A percentile compares a stretch with the other conserved stretches of the same genome.
phyloP scores from a whole-genome alignment of 495 filamentous ascomycete genomes.

The Amniculicola lignicola region DNA sequence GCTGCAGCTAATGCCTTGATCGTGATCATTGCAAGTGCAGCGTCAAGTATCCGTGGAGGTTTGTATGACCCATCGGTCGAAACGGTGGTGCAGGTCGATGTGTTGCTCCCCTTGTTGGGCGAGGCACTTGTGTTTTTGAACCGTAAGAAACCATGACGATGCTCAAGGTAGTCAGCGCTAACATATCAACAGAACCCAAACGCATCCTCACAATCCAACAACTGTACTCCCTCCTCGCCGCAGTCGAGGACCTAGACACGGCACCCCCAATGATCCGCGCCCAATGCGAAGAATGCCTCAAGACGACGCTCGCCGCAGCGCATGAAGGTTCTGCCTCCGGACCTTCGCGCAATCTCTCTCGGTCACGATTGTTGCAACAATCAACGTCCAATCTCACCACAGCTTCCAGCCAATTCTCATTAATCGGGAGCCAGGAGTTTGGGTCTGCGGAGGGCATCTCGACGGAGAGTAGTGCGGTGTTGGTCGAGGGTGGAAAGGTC shows the following conservation, averaged over 20 bases:
- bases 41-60: constrained; percentile 84
- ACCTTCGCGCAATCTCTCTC: constrained; percentile 60
- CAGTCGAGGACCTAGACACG: constrained; percentile 77
- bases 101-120: constrained; percentile 75
- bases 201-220: constrained; percentile 58
- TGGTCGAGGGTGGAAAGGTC: constrained; percentile 47
- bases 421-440: constrained; percentile 73
- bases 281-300: constrained; percentile 52
- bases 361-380: constrained; percentile 69
- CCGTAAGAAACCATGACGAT: constrained; percentile 44
- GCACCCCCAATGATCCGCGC: constrained; percentile 50
- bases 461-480: constrained; percentile 53
- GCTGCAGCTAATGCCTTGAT: constrained; percentile 69
- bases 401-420: constrained; percentile 55
- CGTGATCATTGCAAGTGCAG: constrained; percentile 75
- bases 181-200: constrained; percentile 41
- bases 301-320: constrained; percentile 61
- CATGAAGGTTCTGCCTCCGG: constrained; percentile 48
- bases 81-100: constrained; percentile 79
- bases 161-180: neutral
- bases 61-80: constrained; percentile 75
- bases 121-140: constrained; percentile 74
- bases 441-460: constrained; percentile 52
- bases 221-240: constrained; percentile 71
- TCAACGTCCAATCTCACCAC: constrained; percentile 55